Evolutionary conservation across 441 rosid genomes (phyloP).

Genomic region (Sinapis alba): DNA sequence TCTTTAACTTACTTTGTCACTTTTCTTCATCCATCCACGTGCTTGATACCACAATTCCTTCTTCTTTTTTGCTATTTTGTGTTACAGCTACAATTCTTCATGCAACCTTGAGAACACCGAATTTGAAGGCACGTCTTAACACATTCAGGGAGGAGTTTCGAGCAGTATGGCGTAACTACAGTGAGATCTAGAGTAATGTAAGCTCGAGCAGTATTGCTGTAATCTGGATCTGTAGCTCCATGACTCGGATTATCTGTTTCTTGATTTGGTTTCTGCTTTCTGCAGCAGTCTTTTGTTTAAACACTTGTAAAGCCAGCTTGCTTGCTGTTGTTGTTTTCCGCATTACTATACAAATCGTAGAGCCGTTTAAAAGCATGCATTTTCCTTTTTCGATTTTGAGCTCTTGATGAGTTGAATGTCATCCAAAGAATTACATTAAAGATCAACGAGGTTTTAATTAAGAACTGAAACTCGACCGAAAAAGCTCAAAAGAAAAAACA

Average conservation of each 20-base stretch:
- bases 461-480: no score
- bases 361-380: not conserved
- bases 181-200: conserved; percentile 67
- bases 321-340: conserved; percentile 1
- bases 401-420: not conserved
- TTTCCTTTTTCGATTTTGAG: not conserved
- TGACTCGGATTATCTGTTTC: conserved; percentile 19
- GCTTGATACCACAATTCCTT: not conserved
- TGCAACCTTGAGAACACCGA: conserved; percentile 95
- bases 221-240: conserved; percentile 10
- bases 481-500: not conserved
- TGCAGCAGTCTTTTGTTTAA: conserved; percentile 1
- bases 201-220: not conserved
- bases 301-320: conserved; percentile 31
- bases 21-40: not conserved
- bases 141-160: conserved; percentile 98
- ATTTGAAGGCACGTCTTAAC: conserved; percentile 93
- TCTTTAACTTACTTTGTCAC: conserved; percentile 5
- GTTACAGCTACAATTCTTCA: conserved; percentile 77
- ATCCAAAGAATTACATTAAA: not conserved
- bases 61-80: not conserved
- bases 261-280: not conserved
- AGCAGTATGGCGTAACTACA: conserved; percentile 97
- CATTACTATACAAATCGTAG: conserved; percentile 11
- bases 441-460: not conserved